Evolutionary conservation across 768 basidiomycete species (phyloP).

Genomic region (Naganishia onofrii): DNA sequence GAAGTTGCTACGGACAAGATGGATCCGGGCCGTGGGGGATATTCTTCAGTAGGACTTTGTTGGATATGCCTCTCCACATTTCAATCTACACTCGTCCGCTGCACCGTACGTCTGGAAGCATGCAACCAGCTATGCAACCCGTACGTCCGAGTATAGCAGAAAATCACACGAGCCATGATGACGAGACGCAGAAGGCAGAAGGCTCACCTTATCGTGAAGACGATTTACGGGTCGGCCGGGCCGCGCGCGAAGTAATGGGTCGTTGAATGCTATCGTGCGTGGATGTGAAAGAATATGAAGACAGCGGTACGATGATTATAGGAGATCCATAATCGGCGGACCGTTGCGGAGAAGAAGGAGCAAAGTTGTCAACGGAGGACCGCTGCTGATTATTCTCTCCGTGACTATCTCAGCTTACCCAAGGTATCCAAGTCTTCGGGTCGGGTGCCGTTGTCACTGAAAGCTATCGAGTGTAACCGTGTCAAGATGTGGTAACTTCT

Average conservation of each 20-base stretch:
- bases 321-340: neutral
- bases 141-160: slow-evolving; percentile 7
- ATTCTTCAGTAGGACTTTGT: neutral
- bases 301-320: neutral
- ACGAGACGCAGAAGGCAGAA: neutral
- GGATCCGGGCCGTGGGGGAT: neutral
- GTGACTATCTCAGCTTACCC: slow-evolving; percentile 8
- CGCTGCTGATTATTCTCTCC: neutral
- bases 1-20: slow-evolving; percentile 9
- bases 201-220: slow-evolving; percentile 9
- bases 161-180: neutral
- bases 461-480: neutral
- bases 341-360: neutral
- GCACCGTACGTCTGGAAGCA: neutral
- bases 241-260: neutral
- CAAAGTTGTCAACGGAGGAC: slow-evolving; percentile 12
- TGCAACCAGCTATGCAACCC: no score
- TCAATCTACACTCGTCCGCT: neutral
- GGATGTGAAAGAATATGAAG: neutral
- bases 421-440: neutral
- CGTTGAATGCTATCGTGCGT: neutral
- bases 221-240: slow-evolving; percentile 6
- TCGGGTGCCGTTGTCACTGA: neutral
- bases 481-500: neutral
- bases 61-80: neutral